Conservation (phyloP, 2,329 filamentous ascomycete species). For the Calonectria naviculata region DNA sequence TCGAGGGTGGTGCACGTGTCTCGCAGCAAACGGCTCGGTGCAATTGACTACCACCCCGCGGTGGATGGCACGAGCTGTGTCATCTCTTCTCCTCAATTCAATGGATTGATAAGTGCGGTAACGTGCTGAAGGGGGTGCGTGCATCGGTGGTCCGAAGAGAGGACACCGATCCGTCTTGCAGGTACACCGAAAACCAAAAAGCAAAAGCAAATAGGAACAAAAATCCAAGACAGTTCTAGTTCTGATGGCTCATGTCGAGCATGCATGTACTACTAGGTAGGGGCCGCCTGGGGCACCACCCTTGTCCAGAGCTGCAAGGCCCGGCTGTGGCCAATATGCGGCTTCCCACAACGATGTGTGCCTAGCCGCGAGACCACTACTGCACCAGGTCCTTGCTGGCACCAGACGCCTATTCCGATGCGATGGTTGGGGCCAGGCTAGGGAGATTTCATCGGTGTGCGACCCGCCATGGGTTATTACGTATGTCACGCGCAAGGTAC, state of each 20-base stretch:
- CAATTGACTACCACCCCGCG: conserved; percentile 6
- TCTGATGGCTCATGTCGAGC: conserved; percentile 30
- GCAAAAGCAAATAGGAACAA: conserved; percentile 2
- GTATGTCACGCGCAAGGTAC: conserved; percentile 34
- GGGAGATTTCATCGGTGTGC: conserved; percentile 24
- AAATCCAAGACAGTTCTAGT: conserved; percentile 30
- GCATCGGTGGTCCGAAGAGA: conserved; percentile 22
- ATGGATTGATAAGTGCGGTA: conserved; percentile 37
- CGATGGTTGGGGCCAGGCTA: conserved; percentile 33
- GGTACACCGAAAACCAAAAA: conserved; percentile 21
- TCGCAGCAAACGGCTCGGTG: conserved; percentile 19
- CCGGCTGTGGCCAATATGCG: conserved; percentile 38
- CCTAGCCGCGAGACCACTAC: conserved; percentile 32
- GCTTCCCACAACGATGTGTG: conserved; percentile 37
- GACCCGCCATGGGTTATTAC: conserved; percentile 36
- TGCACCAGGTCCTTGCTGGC: conserved; percentile 36
- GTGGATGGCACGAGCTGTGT: neutral
- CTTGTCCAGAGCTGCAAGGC: conserved; percentile 38
- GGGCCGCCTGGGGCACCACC: conserved; percentile 34
- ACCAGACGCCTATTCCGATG: conserved; percentile 39
- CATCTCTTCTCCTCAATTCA: conserved; percentile 26
- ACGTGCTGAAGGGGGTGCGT: conserved; percentile 34
- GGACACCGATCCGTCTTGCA: conserved; percentile 14
- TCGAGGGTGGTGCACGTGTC: conserved; percentile 21
- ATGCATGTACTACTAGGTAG: conserved; percentile 30